Evolutionary conservation across 129 eudicot species (phyloP), one percentile per base, ranked within the genome.

Genomic region (Dittrichia graveolens): DNA sequence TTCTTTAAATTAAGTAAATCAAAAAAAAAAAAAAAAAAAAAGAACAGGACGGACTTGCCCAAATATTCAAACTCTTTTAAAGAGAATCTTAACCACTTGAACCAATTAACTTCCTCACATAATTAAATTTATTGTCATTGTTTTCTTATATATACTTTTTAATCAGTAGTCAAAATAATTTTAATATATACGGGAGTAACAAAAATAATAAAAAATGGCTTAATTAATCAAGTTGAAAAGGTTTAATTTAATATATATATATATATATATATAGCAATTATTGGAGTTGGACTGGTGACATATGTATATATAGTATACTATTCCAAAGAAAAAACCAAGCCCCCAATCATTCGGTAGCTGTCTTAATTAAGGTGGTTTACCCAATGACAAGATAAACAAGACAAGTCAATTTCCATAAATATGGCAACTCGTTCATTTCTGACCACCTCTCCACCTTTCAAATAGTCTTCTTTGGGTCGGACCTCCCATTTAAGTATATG

Each of bases 341-440:
- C 78, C 50, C 57, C 56, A 64, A 31, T 53, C 37, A 75, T 75
- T 75, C 34, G 72, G 72, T 65, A 41, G 56, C n/a, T 64, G 38
- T 38, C 65, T 60, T 60, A 45, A 24, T 38, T 34, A 48, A n/a
- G 59, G 40, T 71, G 44, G 45, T 48, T 67, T 50, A 69, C 74
- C 73, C 3, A 38, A 41, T 70, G 65, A 14, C 34, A 44, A 46
- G 48, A 48, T 54, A 47, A 61, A 61, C 7, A 7, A 37, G 67
- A 38, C 58, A 8, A 39, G 61, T 61, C 68, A 48, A 18, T 35
- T 61, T 14, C 61, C 49, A 15, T 38, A 73, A 61, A 73, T 41
- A 42, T 73, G 58, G 60, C 50, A 69, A 6, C 74, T 53, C 64
- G 14, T 38, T 53, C 64, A 8, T 38, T 16, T 52, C 19, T 39